phyloP scores from a whole-genome alignment of 129 eudicot genomes.

The Daucus carota region DH1_v3.0 NC_030385.2:1875001-1875500 shows the following conservation, averaged over 20 bases:
- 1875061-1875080: not conserved
- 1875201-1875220: slow-evolving; percentile 97
- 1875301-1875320: not conserved
- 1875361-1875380: not conserved
- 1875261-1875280: not conserved
- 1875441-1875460: not conserved
- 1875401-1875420: not conserved
- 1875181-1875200: slow-evolving; percentile 95
- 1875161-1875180: slow-evolving; percentile 75
- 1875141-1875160: slow-evolving; percentile 83
- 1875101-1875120: slow-evolving; percentile 94
- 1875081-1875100: slow-evolving; percentile 26
- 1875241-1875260: not conserved
- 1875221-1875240: slow-evolving; percentile 82
- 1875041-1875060: not conserved
- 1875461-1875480: not conserved
- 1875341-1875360: not conserved
- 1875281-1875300: not conserved
- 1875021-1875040: not conserved
- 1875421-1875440: not conserved
- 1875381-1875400: not conserved
- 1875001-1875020: not conserved
- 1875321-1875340: not conserved
- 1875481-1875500: not conserved
- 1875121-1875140: slow-evolving; percentile 83